Conservation (phyloP, 2,329 filamentous ascomycete species). For the Talaromyces sp. region DNA sequence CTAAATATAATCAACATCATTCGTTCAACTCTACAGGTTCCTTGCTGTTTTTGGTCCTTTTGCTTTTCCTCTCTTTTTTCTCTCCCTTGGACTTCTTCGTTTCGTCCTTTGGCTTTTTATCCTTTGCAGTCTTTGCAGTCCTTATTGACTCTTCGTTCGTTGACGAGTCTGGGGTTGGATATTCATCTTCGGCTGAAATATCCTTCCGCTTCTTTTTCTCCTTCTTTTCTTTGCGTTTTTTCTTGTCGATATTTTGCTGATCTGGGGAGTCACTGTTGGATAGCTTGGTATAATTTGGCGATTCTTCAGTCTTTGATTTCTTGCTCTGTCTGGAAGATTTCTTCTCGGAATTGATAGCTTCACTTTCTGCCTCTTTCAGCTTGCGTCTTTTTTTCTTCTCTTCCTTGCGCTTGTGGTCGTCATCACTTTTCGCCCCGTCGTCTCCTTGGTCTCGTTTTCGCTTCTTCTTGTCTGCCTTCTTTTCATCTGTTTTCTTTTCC, state of each 20-base stretch:
- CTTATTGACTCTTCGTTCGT: conserved; percentile 4
- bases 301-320: conserved; percentile 13
- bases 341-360: conserved; percentile 1
- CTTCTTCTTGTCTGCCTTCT: conserved; percentile 4
- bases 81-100: conserved; percentile 14
- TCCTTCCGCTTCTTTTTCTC: conserved; percentile 16
- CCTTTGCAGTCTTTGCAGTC: conserved; percentile 10
- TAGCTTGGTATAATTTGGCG: neutral
- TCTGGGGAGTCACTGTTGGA: neutral
- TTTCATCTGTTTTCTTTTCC: conserved; percentile 20
- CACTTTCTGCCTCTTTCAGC: conserved; percentile 5
- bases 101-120: conserved; percentile 16
- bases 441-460: conserved; percentile 15
- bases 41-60: conserved; percentile 20
- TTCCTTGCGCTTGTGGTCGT: conserved; percentile 21
- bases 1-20: neutral
- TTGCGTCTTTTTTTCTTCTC: conserved; percentile 16
- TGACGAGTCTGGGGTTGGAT: neutral
- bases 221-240: conserved; percentile 6
- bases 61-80: conserved; percentile 26
- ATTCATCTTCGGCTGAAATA: neutral
- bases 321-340: conserved; percentile 16
- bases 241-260: neutral
- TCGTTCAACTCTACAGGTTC: conserved; percentile 40
- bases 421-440: conserved; percentile 19